phyloP scores from a whole-genome alignment of 2,329 filamentous ascomycete genomes.

The Meredithiella fracta region DNA sequence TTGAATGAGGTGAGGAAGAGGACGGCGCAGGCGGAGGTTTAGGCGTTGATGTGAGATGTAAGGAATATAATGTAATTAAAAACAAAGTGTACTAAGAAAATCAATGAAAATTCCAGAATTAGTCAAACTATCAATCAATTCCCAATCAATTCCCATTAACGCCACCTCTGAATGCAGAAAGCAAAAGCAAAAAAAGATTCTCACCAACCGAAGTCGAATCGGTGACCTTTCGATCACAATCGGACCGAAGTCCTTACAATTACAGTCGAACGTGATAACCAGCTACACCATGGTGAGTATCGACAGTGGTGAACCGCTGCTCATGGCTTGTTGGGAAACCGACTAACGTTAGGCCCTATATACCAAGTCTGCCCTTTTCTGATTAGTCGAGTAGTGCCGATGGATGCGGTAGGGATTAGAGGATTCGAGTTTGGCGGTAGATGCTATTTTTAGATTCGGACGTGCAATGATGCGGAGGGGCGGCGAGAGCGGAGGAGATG shows the following conservation, averaged over 20 bases:
- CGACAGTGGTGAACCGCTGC: conserved; percentile 13
- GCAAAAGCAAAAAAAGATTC: conserved; percentile 4
- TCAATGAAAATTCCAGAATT: no score
- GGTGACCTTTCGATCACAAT: conserved; percentile 13
- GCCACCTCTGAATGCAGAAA: background rate
- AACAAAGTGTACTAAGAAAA: background rate
- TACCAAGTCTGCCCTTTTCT: no score
- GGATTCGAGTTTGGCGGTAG: no score
- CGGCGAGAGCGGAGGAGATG: no score
- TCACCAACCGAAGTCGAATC: conserved; percentile 14
- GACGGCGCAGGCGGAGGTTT: background rate
- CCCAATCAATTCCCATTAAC: no score
- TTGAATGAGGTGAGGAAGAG: conserved; percentile 33
- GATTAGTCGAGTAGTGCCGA: no score
- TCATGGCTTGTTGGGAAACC: conserved; percentile 6
- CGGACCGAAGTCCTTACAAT: conserved; percentile 4
- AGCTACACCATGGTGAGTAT: conserved; percentile 15
- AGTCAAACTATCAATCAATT: no score
- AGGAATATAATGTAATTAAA: background rate
- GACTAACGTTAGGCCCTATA: background rate
- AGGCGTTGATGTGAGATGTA: background rate
- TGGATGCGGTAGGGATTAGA: no score
- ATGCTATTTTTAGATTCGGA: no score
- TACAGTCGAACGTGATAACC: conserved; percentile 14
- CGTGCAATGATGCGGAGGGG: no score